Base-by-base conservation (phyloP, 257 asterid genomes). In the Catharanthus roseus region DNA sequence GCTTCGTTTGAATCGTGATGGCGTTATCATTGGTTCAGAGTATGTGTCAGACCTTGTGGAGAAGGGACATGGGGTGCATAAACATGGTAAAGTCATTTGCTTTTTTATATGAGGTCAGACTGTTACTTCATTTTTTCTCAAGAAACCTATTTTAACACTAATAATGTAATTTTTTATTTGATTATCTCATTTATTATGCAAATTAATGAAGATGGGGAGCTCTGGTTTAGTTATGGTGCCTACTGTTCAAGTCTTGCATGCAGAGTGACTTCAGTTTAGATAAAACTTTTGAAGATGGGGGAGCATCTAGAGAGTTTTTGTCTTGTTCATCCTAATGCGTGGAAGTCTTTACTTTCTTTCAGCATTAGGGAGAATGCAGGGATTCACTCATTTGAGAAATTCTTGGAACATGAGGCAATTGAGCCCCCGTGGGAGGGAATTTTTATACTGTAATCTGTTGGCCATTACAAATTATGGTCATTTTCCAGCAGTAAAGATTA, bases 41-140 rank as follows among this genome's bases (percentile, higher is more conserved):
- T 93, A 89, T 84, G 34, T 93, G 67, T 86, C 95, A 3, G 97
- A 93, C 82, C 97, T 93, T 69, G 99, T 91, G 73, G 99, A 93
- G 89, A 91, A 89, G 89, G 97, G 77, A 69, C 91, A 88, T 80
- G 66, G 82, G 64, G 78, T 72, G 67, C 95, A 89, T 82, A 89
- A 87, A 65, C 95, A 93, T 82, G 97, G 99, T 93, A 74, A 77
- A 88, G 78, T 78, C 74, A 63, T 77, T 13, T 75, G 34, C 54
- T 63, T 67, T 58, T 70, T 68, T 67, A 21, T 23, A 1, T 16
- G 11, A 28, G 65, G 36, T 36, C 42, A 67, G 36, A 18, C 42
- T 26, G 19, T 41, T 34, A 0, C 41, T 67, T 44, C 36, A 50
- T 67, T 67, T 45, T 68, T 29, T n/a, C n/a, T n/a, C n/a, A n/a